Conservation (phyloP, 1,284 basidiomycete genomes). For the Coniferiporia sulphurascens region DNA sequence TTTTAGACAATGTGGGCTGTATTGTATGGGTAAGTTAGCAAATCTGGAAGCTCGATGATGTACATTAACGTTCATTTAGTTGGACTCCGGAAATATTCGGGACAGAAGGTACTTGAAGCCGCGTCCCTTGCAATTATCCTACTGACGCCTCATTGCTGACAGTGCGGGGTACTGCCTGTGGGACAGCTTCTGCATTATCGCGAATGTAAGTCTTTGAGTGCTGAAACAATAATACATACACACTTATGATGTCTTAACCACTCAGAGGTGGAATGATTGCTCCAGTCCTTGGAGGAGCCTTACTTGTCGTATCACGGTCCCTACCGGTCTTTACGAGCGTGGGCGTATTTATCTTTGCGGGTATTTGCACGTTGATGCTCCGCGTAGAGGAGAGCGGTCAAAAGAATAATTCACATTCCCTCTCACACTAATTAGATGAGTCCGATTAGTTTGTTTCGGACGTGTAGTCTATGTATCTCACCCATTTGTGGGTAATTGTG, state of each 20-base stretch:
- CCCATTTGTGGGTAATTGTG: no score
- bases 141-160: neutral
- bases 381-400: conserved; percentile 29
- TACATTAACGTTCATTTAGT: conserved; percentile 29
- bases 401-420: neutral
- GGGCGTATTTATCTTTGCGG: conserved; percentile 64
- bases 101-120: conserved; percentile 50
- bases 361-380: conserved; percentile 61
- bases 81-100: conserved; percentile 92
- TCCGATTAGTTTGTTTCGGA: neutral
- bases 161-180: conserved; percentile 88
- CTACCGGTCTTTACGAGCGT: conserved; percentile 81
- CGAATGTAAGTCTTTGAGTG: conserved; percentile 55
- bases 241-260: conserved; percentile 1
- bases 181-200: conserved; percentile 85
- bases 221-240: conserved; percentile 13
- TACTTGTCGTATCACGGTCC: conserved; percentile 67
- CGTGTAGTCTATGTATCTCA: neutral
- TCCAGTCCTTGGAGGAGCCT: conserved; percentile 78
- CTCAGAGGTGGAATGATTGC: conserved; percentile 86
- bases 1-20: conserved; percentile 85
- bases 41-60: conserved; percentile 1
- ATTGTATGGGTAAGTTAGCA: conserved; percentile 58
- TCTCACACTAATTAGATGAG: neutral
- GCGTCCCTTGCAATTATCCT: neutral